These are phyloP conservation scores for Globisporangium radiosum DNA, from an alignment of 352 stramenopile species.

Conservation along the genomic window DNA sequence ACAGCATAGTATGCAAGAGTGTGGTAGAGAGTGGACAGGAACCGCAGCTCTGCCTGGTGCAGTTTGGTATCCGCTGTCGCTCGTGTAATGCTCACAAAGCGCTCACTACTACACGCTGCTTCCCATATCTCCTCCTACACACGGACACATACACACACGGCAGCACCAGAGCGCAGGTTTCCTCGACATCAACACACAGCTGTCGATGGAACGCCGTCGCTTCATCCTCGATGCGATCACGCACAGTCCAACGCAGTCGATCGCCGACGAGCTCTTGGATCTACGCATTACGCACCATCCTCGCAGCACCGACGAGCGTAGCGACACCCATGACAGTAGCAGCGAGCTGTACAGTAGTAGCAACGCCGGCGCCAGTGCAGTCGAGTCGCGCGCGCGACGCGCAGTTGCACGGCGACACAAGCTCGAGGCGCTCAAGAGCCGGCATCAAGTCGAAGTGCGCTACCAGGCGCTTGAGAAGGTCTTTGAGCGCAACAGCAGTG, in stretches of 20 bases:
- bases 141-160: too few relatives aligned
- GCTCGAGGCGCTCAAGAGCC: constrained; percentile 36
- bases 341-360: neutral
- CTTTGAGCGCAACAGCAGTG: constrained; percentile 32
- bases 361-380: constrained; percentile 1
- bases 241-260: constrained; percentile 36
- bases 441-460: constrained; percentile 47
- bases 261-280: constrained; percentile 46
- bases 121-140: too few relatives aligned
- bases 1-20: too few relatives aligned
- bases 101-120: neutral
- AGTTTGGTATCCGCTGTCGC: neutral
- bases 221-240: constrained; percentile 78
- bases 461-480: constrained; percentile 57
- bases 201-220: constrained; percentile 62
- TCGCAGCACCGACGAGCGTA: neutral
- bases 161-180: constrained; percentile 67
- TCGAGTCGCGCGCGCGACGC: constrained; percentile 18
- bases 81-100: constrained; percentile 1
- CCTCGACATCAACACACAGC: constrained; percentile 70
- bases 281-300: constrained; percentile 21
- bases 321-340: neutral
- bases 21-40: too few relatives aligned
- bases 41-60: too few relatives aligned
- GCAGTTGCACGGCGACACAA: constrained; percentile 36